phyloP scores from a whole-genome alignment of 2,329 filamentous ascomycete species.

The Epichloe coenophiala region DNA sequence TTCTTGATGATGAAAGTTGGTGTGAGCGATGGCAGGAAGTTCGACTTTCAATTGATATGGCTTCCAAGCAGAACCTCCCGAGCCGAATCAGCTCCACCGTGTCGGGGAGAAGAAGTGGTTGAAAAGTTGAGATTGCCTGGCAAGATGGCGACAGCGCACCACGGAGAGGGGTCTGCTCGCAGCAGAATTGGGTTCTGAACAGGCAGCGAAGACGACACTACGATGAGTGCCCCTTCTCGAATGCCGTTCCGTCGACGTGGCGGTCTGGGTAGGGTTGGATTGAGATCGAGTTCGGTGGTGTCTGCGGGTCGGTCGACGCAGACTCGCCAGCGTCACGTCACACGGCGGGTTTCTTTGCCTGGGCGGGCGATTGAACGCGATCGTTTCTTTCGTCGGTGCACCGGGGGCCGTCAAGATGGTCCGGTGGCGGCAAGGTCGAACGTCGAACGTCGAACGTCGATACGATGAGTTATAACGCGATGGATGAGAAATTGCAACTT shows the following conservation, averaged over 20 bases:
- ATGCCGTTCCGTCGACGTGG: constrained; percentile 3
- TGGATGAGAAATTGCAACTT: not conserved
- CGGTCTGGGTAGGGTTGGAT: not conserved
- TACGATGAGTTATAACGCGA: not conserved
- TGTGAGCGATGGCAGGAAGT: not conserved
- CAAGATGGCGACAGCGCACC: not conserved
- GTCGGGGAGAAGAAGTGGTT: not conserved
- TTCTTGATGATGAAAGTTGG: not conserved
- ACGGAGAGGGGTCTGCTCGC: not conserved
- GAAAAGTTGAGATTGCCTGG: not conserved
- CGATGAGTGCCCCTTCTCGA: constrained; percentile 1
- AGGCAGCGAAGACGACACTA: constrained; percentile 3
- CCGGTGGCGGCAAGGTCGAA: no score
- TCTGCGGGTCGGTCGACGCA: not conserved
- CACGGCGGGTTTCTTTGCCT: not conserved
- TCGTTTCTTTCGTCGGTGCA: not conserved
- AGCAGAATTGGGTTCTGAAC: not conserved
- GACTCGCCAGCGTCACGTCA: not conserved
- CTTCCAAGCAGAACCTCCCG: not conserved
- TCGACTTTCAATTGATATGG: not conserved
- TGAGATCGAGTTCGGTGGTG: not conserved
- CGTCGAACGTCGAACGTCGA: no score
- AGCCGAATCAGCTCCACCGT: not conserved
- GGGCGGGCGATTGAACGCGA: not conserved
- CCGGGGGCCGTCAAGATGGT: not conserved